A percentile compares a stretch with the other conserved stretches of the same genome.
phyloP scores from a whole-genome alignment of 2,329 filamentous ascomycete species.

The Fusarium sp. region DNA sequence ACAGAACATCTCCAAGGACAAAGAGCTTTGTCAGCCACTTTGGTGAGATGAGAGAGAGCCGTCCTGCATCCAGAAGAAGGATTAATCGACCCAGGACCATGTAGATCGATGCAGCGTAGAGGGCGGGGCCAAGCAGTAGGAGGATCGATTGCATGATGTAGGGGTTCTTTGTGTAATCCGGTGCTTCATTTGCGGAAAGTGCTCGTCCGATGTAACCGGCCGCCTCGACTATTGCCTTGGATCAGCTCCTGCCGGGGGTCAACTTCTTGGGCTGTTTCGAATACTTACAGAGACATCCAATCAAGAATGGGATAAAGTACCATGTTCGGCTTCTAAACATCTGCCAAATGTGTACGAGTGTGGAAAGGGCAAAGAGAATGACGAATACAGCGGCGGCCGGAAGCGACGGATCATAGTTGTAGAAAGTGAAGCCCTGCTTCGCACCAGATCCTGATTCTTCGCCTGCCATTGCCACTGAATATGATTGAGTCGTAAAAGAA shows the following conservation, averaged over 20 bases:
- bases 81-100: slow-evolving; percentile 59
- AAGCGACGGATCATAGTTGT: slow-evolving; percentile 60
- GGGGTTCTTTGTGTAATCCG: slow-evolving; percentile 45
- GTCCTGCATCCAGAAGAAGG: slow-evolving; percentile 49
- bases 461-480: background rate
- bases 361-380: slow-evolving; percentile 52
- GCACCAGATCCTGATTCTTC: background rate
- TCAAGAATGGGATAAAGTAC: slow-evolving; percentile 63
- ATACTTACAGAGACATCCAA: slow-evolving; percentile 60
- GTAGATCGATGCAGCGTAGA: slow-evolving; percentile 58
- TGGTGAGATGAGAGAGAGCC: slow-evolving; percentile 55
- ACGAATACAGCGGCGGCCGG: slow-evolving; percentile 56
- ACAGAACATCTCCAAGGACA: slow-evolving; percentile 60
- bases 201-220: slow-evolving; percentile 59
- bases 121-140: slow-evolving; percentile 50
- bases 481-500: background rate
- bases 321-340: slow-evolving; percentile 57
- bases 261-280: background rate
- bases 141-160: slow-evolving; percentile 54
- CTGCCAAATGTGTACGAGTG: slow-evolving; percentile 48
- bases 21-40: slow-evolving; percentile 62
- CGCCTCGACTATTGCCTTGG: slow-evolving; percentile 31
- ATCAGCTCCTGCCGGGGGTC: fast-evolving
- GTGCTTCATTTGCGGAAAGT: slow-evolving; percentile 54
- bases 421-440: slow-evolving; percentile 40